Evolutionary conservation across 192 early-diverging fungal species (phyloP), one percentile per base, ranked within the genome.

Genomic region (Backusella westeae): DNA sequence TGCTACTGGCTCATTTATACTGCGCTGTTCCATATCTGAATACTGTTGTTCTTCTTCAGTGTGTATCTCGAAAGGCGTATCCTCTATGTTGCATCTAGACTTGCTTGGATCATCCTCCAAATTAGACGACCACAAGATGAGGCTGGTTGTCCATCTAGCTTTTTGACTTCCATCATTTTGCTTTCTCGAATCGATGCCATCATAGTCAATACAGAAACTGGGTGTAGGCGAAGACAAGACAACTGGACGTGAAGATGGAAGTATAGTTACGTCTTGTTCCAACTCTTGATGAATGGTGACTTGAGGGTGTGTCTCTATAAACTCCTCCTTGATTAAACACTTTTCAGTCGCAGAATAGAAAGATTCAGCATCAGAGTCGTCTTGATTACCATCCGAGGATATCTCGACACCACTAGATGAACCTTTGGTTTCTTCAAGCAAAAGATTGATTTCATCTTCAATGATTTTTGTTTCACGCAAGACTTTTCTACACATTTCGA

Each of bases 151-250:
- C 76, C 76, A 72, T 53, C 34, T 38, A 5, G 53, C 34, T 36
- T 77, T 77, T 46, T 77, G 76, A 72, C 53, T 71, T 23, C 59
- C 70, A 72, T 70, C 63, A n/a, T 6, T 49, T 17, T 49, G 35
- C 17, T 65, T 70, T 29, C 36, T 63, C 15, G 10, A 19, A 5
- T 67, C 8, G 34, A 67, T 35, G 29, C 4, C 14, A 17, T 35
- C 66, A n/a, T 17, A 32, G 17, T 34, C 34, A 17, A 32, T 67
- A 6, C 15, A 34, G 7, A 35, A 34, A 26, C 29, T 36, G 14
- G 15, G 66, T 0, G 15, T 36, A 35, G 19, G 4, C 21, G 3
- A 23, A 69, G 68, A 69, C 8, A 21, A 26, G 6, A n/a, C 6
- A 21, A 17, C 12, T 5, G 68, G 1, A 0, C 9, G 21, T 4